These are phyloP conservation scores for Yamadazyma oceani DNA, from an alignment of 1,139 yeast genomes.

Conservation along the genomic window DNA sequence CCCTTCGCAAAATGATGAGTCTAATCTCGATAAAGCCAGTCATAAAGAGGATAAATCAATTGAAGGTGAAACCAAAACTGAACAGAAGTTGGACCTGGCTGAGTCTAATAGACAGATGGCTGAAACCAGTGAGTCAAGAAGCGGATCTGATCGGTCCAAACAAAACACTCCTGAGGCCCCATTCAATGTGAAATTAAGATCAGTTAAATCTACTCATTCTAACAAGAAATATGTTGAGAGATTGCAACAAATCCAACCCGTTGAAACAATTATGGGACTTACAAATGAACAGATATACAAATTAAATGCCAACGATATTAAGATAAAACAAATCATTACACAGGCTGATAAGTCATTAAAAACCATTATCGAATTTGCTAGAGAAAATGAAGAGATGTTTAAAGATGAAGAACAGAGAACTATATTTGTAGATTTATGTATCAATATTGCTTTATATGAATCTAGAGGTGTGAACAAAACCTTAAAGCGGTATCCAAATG, in stretches of 20 bases:
- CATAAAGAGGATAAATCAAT: too few species aligned
- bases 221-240: conserved; percentile 32
- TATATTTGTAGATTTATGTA: conserved; percentile 32
- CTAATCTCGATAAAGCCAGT: too few species aligned
- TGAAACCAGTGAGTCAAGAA: too few species aligned
- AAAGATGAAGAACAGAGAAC: conserved; percentile 15
- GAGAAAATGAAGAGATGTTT: conserved; percentile 29
- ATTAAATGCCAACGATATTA: conserved; percentile 37
- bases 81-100: too few species aligned
- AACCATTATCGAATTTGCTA: conserved; percentile 23
- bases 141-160: background rate
- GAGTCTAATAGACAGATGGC: too few species aligned
- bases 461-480: conserved; percentile 38
- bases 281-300: conserved; percentile 38
- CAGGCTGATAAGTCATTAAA: conserved; percentile 14
- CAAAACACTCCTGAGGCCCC: conserved; percentile 17
- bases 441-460: conserved; percentile 40
- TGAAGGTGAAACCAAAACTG: too few species aligned
- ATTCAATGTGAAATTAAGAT: conserved; percentile 31
- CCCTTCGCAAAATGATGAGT: too few species aligned
- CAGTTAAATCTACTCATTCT: conserved; percentile 29
- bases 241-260: conserved; percentile 36
- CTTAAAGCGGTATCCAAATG: conserved; percentile 25
- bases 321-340: conserved; percentile 38
- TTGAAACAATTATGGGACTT: conserved; percentile 43